Base-by-base conservation (phyloP, 768 basidiomycete species). In the Termitomyces sp. region DNA sequence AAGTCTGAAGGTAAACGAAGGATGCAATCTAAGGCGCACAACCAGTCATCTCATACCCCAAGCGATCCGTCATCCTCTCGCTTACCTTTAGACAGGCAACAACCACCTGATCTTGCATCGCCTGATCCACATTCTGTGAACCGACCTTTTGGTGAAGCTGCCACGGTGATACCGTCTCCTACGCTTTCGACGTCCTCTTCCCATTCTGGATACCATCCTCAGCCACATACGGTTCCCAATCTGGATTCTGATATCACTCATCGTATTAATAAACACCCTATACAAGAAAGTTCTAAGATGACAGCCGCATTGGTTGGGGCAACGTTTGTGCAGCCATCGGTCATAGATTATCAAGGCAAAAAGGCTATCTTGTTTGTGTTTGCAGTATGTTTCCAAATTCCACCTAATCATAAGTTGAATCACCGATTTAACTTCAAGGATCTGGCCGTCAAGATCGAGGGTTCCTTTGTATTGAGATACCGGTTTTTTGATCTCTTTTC, bases 361-460 rank as follows among this genome's bases (percentile, higher is more conserved):
- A 83, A 79, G 62, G 71, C 75, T 3, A 71, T 83, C 39, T 73
- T 86, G 60, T 89, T 87, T 61, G 84, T 85, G 28, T 89, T 88
- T 64, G 73, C 84, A 26, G 86, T 87, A 46, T 56, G 78, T 76
- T 39, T 53, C 33, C 1, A 15, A 20, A 18, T 16, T 33, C 42
- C 53, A 31, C 26, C 42, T 41, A 31, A n/a, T 18, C 39, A 15
- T 18, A 46, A 50, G 46, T 37, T 16, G 45, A 49, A 2, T 58
- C 20, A 39, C 15, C 52, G 34, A 26, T 12, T 44, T 50, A 5
- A 29, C 42, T 39, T n/a, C 9, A 61, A 89, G 87, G 87, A 89
- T 64, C 72, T 89, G n/a, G 84, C 87, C 0, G 86, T 89, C 5
- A 84, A 83, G 62, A 77, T 76, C 22, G 86, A 88, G 64, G 87